A percentile compares a stretch with the other conserved stretches of the same genome.
Evolutionary conservation across 257 asterid genomes (phyloP).

Genomic region (Solanum sitiens): DNA sequence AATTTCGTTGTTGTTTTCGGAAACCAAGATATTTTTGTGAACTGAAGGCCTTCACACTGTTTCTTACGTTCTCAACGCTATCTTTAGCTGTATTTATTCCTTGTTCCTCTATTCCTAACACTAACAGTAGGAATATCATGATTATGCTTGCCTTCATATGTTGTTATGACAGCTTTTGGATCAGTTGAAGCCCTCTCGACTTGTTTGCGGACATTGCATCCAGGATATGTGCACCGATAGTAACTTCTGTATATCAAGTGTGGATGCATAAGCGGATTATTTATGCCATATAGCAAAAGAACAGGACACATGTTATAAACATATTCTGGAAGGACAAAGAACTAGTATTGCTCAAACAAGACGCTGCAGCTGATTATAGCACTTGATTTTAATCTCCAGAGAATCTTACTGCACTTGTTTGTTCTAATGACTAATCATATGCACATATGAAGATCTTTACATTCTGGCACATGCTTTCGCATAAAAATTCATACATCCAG

Average conservation of each 20-base stretch:
- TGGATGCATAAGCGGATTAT: not conserved
- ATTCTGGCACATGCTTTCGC: not conserved
- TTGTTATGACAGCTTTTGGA: constrained; percentile 72
- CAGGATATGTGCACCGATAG: constrained; percentile 72
- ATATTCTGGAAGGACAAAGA: not conserved
- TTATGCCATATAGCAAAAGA: not conserved
- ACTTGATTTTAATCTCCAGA: not conserved
- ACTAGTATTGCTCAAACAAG: not conserved
- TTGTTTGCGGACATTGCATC: constrained; percentile 92
- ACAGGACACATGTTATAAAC: not conserved
- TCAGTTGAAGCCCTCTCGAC: constrained; percentile 87
- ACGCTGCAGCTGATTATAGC: not conserved
- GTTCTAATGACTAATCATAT: not conserved
- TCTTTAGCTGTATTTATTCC: constrained; percentile 12
- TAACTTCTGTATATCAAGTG: constrained; percentile 54
- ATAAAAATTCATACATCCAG: not conserved
- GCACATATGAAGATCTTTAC: not conserved
- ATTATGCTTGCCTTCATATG: constrained; percentile 83
- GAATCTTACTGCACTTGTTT: not conserved
- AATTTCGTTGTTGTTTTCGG: constrained; percentile 18
- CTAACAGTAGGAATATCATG: constrained; percentile 55
- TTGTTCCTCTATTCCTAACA: constrained; percentile 8
- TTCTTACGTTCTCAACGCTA: constrained; percentile 18
- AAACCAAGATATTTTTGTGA: constrained; percentile 22
- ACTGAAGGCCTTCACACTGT: constrained; percentile 14